Evolutionary conservation across 148 eudicot genomes (phyloP).

Genomic region (Fagopyrum tataricum): DNA sequence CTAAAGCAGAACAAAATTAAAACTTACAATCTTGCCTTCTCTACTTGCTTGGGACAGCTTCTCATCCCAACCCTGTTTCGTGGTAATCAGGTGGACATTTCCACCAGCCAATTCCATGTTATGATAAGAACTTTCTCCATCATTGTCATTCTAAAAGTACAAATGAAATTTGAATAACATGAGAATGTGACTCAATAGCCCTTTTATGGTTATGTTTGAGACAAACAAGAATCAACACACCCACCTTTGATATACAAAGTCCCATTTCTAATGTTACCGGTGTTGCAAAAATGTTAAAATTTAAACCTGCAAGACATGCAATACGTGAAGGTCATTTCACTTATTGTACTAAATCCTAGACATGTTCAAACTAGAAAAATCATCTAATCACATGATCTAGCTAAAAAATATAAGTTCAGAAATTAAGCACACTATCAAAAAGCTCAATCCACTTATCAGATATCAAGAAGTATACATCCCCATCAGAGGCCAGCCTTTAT

Average conservation of each 20-base stretch:
- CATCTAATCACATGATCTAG: neutral
- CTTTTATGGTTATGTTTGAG: neutral
- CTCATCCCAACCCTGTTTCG: constrained; percentile 54
- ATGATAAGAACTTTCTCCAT: constrained; percentile 35
- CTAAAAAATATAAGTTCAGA: neutral
- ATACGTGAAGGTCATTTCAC: neutral
- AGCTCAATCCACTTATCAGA: neutral
- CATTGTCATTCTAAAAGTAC: constrained; percentile 25
- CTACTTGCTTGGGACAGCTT: constrained; percentile 47
- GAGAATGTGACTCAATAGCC: neutral
- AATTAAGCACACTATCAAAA: neutral
- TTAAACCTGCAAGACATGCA: neutral
- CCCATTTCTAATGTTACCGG: neutral
- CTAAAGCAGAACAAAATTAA: neutral
- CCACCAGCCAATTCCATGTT: constrained; percentile 51
- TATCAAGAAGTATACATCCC: neutral
- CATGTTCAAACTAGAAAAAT: constrained; percentile 1
- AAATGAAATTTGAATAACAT: constrained; percentile 6
- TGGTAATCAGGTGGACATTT: constrained; percentile 52
- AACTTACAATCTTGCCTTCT: constrained; percentile 61
- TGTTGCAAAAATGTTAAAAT: neutral
- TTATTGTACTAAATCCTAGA: neutral
- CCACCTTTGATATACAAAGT: constrained; percentile 13
- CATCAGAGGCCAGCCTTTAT: neutral
- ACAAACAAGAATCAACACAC: neutral